Conservation (phyloP, 352 stramenopile species). For the Globisporangium polare region DNA sequence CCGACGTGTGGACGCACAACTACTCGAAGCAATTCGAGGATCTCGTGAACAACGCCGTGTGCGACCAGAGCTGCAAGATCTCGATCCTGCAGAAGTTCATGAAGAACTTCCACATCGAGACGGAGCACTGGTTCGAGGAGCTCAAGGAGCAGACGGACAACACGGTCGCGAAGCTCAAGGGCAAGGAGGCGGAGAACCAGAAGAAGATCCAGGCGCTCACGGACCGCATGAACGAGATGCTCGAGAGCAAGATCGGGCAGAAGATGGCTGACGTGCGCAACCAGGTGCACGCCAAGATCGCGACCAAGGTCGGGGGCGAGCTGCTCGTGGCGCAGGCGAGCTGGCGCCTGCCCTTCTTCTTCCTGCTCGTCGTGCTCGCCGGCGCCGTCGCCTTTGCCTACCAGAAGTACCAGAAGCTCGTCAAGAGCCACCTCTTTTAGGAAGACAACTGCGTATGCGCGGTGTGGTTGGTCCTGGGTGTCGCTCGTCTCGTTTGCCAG, state of each 20-base stretch:
- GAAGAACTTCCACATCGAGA: constrained; percentile 78
- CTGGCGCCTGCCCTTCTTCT: constrained; percentile 80
- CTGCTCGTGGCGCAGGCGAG: constrained; percentile 52
- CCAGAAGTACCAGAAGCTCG: constrained; percentile 84
- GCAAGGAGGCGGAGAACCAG: constrained; percentile 69
- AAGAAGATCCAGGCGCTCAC: constrained; percentile 67
- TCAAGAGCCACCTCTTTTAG: constrained; percentile 82
- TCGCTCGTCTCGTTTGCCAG: not conserved
- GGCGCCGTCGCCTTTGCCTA: constrained; percentile 60
- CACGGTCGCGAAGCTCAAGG: constrained; percentile 68
- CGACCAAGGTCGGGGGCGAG: constrained; percentile 61
- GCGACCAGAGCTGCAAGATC: constrained; percentile 80
- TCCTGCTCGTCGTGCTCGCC: constrained; percentile 62
- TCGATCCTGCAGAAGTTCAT: constrained; percentile 79
- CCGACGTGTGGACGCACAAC: constrained; percentile 76
- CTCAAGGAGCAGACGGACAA: constrained; percentile 75
- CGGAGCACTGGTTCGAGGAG: constrained; percentile 83
- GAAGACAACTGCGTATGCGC: too few relatives aligned
- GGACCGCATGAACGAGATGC: constrained; percentile 63
- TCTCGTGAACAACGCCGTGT: constrained; percentile 50
- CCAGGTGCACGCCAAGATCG: constrained; percentile 70
- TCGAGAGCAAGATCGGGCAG: constrained; percentile 72
- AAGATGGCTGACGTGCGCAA: constrained; percentile 57
- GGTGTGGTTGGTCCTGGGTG: not conserved
- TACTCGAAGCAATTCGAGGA: constrained; percentile 81